These are phyloP conservation scores for Zygoascus hellenicus DNA, from an alignment of 1,139 yeast genomes.

Conservation along the genomic window DNA sequence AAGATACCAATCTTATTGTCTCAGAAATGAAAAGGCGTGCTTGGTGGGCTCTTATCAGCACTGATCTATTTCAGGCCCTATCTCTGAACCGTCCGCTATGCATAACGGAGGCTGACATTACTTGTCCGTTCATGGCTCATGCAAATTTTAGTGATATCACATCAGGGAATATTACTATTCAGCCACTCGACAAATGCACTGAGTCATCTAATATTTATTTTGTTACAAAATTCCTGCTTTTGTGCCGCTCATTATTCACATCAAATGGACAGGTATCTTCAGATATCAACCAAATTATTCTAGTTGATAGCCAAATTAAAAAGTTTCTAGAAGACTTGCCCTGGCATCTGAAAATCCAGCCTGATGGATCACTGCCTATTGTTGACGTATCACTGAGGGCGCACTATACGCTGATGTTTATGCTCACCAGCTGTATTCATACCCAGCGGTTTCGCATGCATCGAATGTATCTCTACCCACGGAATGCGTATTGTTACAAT, in stretches of 20 bases:
- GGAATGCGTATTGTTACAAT: slow-evolving; percentile 6
- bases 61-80: slow-evolving; percentile 6
- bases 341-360: neutral
- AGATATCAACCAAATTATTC: neutral
- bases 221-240: slow-evolving; percentile 1
- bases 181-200: slow-evolving; percentile 6
- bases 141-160: slow-evolving; percentile 4
- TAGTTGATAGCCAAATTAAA: slow-evolving; percentile 1
- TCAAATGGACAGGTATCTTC: neutral
- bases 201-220: slow-evolving; percentile 1
- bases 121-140: neutral
- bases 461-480: slow-evolving; percentile 1
- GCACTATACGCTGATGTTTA: slow-evolving; percentile 3
- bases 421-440: slow-evolving; percentile 8
- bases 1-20: neutral
- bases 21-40: slow-evolving; percentile 1
- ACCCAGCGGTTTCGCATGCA: slow-evolving; percentile 8
- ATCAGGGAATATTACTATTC: neutral
- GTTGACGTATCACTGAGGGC: neutral
- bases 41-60: slow-evolving; percentile 2
- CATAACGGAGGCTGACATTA: neutral
- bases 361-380: slow-evolving; percentile 5
- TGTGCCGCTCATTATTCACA: slow-evolving; percentile 1
- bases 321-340: neutral
- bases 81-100: slow-evolving; percentile 5